Percentiles rank a stretch among this genome's conserved stretches.
Evolutionary conservation across 768 basidiomycete species (phyloP).

Genomic region (Lenzites betulinus): DNA sequence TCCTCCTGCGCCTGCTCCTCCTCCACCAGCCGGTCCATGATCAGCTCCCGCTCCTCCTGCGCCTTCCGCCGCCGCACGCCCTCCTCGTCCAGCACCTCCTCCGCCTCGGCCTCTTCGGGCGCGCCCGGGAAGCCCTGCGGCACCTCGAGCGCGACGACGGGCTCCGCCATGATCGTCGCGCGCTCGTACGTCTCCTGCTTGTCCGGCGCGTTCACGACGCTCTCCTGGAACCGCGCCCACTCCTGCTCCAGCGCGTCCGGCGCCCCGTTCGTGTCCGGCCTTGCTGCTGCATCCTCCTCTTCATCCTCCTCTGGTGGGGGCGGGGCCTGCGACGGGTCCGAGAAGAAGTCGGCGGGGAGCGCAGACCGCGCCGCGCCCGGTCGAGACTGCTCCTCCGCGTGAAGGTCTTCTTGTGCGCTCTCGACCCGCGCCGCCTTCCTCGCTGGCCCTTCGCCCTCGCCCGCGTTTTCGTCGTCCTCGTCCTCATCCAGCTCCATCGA

Average conservation of each 20-base stretch:
- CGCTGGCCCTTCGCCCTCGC: background rate
- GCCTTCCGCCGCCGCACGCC: slow-evolving; percentile 53
- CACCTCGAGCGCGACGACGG: slow-evolving; percentile 52
- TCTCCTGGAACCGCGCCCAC: slow-evolving; percentile 71
- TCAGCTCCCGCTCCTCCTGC: slow-evolving; percentile 75
- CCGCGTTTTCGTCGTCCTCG: slow-evolving; percentile 15
- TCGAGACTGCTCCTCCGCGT: slow-evolving; percentile 7
- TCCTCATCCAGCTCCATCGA: slow-evolving; percentile 38
- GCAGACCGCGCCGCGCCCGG: slow-evolving; percentile 26
- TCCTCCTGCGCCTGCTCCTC: slow-evolving; percentile 89
- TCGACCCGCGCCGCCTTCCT: slow-evolving; percentile 31
- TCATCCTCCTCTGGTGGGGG: slow-evolving; percentile 37
- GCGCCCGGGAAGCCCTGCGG: slow-evolving; percentile 50
- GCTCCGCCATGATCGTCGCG: slow-evolving; percentile 73
- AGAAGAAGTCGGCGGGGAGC: slow-evolving; percentile 78
- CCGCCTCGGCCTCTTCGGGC: slow-evolving; percentile 25
- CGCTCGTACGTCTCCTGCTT: slow-evolving; percentile 56
- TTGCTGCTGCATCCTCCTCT: slow-evolving; percentile 24
- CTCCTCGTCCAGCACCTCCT: slow-evolving; percentile 45
- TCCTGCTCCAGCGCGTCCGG: slow-evolving; percentile 59
- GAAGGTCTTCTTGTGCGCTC: slow-evolving; percentile 4
- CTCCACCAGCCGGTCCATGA: slow-evolving; percentile 82
- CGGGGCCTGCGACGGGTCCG: slow-evolving; percentile 64
- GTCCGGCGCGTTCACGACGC: slow-evolving; percentile 47
- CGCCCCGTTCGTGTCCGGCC: background rate